Evolutionary conservation across 768 basidiomycete genomes (phyloP).

Genomic region (Boletales sp.): DNA sequence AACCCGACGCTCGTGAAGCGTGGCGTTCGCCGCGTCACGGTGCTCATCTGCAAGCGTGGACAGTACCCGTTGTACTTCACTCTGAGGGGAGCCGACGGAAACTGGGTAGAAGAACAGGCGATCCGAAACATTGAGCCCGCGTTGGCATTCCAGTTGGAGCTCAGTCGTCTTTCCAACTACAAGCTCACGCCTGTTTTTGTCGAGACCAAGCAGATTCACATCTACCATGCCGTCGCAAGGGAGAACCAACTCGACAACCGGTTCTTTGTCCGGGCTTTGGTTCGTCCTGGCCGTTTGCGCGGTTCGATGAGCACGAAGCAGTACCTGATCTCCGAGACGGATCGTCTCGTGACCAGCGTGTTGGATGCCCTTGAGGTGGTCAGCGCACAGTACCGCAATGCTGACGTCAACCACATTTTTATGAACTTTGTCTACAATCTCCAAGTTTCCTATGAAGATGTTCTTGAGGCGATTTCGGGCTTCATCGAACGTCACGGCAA

Average conservation of each 20-base stretch:
- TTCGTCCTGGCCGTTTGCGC: conserved; percentile 91
- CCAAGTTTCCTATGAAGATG: conserved; percentile 92
- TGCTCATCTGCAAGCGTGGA: conserved; percentile 86
- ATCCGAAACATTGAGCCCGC: conserved; percentile 99
- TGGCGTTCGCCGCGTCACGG: conserved; percentile 88
- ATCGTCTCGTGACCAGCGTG: conserved; percentile 90
- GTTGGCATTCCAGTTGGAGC: conserved; percentile 94
- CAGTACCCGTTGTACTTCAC: conserved; percentile 96
- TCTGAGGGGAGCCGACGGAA: conserved; percentile 64
- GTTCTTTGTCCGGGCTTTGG: conserved; percentile 96
- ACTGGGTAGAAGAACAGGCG: conserved; percentile 91
- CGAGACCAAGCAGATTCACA: conserved; percentile 96
- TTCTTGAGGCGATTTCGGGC: conserved; percentile 94
- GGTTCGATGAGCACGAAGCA: conserved; percentile 94
- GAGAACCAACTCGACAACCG: conserved; percentile 98
- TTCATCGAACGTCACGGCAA: conserved; percentile 99
- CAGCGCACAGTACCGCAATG: conserved; percentile 81
- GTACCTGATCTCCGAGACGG: conserved; percentile 98
- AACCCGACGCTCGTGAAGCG: conserved; percentile 58
- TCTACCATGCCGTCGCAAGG: conserved; percentile 91
- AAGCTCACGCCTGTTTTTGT: conserved; percentile 95
- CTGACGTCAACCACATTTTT: conserved; percentile 98
- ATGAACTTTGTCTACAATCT: conserved; percentile 99
- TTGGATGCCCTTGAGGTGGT: conserved; percentile 95
- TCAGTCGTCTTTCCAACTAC: conserved; percentile 94